These are phyloP conservation scores for Closterium sp. DNA, from an alignment of 139 green algal species.

Conservation along the genomic window DNA sequence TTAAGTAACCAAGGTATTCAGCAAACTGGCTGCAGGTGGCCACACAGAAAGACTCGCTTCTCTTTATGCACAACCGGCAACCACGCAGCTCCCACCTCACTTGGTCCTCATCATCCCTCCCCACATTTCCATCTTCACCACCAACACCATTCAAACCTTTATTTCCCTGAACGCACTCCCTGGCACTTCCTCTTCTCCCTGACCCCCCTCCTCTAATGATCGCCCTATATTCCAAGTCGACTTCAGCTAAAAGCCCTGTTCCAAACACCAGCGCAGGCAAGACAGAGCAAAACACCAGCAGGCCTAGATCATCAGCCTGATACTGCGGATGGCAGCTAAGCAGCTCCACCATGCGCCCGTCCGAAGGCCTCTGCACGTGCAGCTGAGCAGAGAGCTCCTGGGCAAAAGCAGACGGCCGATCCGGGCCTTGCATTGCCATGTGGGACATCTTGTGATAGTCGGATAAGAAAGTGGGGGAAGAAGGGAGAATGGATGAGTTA, in stretches of 20 bases:
- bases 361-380: not conserved
- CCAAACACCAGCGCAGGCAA: not conserved
- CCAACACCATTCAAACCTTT: no score
- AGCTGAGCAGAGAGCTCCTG: not conserved
- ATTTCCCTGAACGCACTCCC: not conserved
- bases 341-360: not conserved
- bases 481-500: not conserved
- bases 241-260: not conserved
- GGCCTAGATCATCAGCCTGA: not conserved
- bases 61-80: not conserved
- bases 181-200: not conserved
- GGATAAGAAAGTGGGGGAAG: not conserved
- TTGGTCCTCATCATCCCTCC: not conserved
- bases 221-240: not conserved
- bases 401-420: not conserved
- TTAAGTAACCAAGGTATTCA: not conserved
- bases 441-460: not conserved
- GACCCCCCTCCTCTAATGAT: not conserved
- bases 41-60: not conserved
- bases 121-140: not conserved
- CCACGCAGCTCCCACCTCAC: not conserved
- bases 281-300: not conserved
- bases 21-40: not conserved
- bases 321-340: not conserved
- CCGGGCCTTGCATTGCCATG: not conserved